Evolutionary conservation across 2,329 filamentous ascomycete species (phyloP).

Genomic region (Penicillium brevicompactum): DNA sequence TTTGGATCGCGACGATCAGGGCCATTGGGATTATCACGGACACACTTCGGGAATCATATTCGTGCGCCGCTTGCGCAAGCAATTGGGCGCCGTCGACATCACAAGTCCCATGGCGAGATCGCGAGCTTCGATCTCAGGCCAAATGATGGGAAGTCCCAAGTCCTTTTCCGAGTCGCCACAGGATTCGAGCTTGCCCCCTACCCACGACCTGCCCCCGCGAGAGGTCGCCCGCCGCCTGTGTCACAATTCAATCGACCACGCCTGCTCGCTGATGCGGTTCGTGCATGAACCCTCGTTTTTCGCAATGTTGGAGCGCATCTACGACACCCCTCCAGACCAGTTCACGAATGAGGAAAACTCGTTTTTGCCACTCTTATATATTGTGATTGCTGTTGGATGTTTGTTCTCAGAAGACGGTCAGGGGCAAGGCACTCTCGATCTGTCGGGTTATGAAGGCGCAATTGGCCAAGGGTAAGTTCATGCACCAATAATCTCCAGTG

Average conservation of each 20-base stretch:
- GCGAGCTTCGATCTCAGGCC: slow-evolving; percentile 47
- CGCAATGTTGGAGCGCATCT: slow-evolving; percentile 74
- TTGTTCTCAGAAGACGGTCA: slow-evolving; percentile 66
- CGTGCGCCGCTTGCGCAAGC: slow-evolving; percentile 80
- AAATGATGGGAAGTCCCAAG: slow-evolving; percentile 70
- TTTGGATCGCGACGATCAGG: slow-evolving; percentile 86
- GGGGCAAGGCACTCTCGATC: slow-evolving; percentile 46
- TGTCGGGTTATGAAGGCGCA: slow-evolving; percentile 51
- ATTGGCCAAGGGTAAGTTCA: slow-evolving; percentile 57
- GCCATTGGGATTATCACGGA: slow-evolving; percentile 93
- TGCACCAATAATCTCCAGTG: not conserved
- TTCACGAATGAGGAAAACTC: slow-evolving; percentile 66
- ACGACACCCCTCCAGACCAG: slow-evolving; percentile 66
- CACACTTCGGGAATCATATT: slow-evolving; percentile 91
- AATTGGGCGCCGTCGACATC: slow-evolving; percentile 70
- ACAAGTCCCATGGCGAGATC: slow-evolving; percentile 56
- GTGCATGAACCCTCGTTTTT: slow-evolving; percentile 83
- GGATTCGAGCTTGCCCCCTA: slow-evolving; percentile 55
- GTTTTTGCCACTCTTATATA: slow-evolving; percentile 71
- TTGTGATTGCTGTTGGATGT: slow-evolving; percentile 71
- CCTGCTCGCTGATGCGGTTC: slow-evolving; percentile 66
- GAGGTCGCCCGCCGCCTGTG: slow-evolving; percentile 60
- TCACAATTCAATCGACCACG: slow-evolving; percentile 63
- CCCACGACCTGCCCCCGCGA: slow-evolving; percentile 69
- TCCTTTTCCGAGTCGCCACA: slow-evolving; percentile 66